Conservation (phyloP, 257 asterid genomes). For the Rhazya stricta region DNA sequence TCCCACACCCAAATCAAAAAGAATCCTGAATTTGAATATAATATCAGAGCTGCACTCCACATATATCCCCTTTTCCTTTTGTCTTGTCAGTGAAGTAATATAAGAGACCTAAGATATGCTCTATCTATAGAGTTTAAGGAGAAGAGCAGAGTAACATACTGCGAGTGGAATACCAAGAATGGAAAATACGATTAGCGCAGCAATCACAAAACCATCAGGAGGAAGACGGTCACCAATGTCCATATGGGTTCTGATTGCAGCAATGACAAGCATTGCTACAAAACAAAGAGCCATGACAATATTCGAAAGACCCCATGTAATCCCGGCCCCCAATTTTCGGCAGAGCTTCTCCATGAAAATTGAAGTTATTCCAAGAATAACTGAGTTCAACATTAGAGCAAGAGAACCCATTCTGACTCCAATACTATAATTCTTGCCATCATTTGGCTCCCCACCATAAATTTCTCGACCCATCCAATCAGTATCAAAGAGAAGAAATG, state of each 20-base stretch:
- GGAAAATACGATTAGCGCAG: conserved; percentile 57
- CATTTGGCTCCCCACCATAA: conserved; percentile 85
- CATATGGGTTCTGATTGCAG: conserved; percentile 44
- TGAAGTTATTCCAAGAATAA: conserved; percentile 85
- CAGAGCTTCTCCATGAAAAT: conserved; percentile 80
- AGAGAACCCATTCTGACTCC: conserved; percentile 91
- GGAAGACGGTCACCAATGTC: conserved; percentile 41
- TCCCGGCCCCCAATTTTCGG: conserved; percentile 82
- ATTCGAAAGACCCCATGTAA: conserved; percentile 83
- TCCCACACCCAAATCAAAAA: not conserved
- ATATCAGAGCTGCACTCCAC: not conserved
- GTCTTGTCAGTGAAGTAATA: not conserved
- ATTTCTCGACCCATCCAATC: conserved; percentile 97
- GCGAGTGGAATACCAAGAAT: conserved; percentile 85
- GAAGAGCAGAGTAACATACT: conserved; percentile 44
- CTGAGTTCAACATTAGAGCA: conserved; percentile 77
- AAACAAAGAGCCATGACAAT: conserved; percentile 63
- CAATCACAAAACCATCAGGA: conserved; percentile 59
- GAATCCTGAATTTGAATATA: not conserved
- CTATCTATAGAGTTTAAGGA: not conserved
- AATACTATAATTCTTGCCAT: conserved; percentile 43
- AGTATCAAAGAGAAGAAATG: conserved; percentile 72
- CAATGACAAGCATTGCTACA: conserved; percentile 58
- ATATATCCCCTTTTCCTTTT: not conserved
- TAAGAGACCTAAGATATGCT: not conserved